phyloP scores from a whole-genome alignment of 108 stramenopile genomes.

The Skeletonema costatum region DNA sequence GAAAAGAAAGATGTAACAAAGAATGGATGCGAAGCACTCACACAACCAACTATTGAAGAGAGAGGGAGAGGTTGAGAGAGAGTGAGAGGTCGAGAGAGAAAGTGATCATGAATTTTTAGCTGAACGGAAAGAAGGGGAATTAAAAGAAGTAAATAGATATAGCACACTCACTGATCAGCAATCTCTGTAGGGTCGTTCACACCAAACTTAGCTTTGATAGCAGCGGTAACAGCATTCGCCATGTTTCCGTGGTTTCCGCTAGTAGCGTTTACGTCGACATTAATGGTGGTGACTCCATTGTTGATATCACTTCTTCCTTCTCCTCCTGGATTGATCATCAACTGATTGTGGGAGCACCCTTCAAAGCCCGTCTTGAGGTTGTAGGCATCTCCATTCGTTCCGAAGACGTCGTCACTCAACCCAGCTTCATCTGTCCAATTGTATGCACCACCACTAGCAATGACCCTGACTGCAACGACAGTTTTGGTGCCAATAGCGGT shows the following conservation, averaged over 20 bases:
- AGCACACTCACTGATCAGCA: not conserved
- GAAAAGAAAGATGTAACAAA: too few species aligned
- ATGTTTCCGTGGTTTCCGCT: not conserved
- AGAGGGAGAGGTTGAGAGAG: too few species aligned
- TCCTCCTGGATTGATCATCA: conserved; percentile 16
- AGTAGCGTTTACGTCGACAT: not conserved
- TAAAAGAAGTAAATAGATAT: not conserved
- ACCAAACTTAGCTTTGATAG: conserved; percentile 14
- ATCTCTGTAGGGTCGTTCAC: not conserved
- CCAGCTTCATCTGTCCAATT: not conserved
- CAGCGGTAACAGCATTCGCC: conserved; percentile 7
- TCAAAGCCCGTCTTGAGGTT: conserved; percentile 32
- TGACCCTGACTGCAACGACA: conserved; percentile 40
- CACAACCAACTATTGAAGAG: too few species aligned
- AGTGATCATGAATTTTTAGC: not conserved
- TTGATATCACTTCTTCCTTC: not conserved
- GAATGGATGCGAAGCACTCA: too few species aligned
- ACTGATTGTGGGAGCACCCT: conserved; percentile 36
- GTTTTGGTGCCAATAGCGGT: conserved; percentile 7
- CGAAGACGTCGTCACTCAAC: conserved; percentile 6
- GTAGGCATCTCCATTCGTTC: conserved; percentile 1
- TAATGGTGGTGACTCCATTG: conserved; percentile 1
- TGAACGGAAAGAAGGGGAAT: not conserved
- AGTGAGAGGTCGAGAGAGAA: not conserved
- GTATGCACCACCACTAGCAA: conserved; percentile 6